Evolutionary conservation across 2,329 filamentous ascomycete species (phyloP).

Genomic region (Aspergillus hortae): DNA sequence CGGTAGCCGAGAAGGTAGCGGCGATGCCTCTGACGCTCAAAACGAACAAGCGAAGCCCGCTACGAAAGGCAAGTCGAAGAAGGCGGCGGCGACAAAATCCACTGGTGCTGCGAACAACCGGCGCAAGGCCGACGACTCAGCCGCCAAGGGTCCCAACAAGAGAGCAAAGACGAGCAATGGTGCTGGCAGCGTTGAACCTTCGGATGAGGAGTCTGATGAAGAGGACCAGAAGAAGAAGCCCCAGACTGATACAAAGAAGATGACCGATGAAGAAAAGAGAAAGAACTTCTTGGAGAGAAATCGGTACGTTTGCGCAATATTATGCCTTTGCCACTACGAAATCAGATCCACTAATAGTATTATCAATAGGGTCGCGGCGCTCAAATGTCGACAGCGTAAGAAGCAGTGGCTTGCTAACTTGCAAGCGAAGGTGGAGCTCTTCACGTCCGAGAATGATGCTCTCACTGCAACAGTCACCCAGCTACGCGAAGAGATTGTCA

Average conservation of each 20-base stretch:
- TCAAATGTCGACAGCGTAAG: constrained; percentile 96
- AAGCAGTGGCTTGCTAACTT: constrained; percentile 98
- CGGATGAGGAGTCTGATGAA: constrained; percentile 50
- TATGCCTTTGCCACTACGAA: neutral
- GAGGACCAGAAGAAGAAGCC: constrained; percentile 49
- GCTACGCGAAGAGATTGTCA: constrained; percentile 88
- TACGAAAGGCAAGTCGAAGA: constrained; percentile 67
- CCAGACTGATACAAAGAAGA: constrained; percentile 64
- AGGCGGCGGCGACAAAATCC: constrained; percentile 50
- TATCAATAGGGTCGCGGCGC: constrained; percentile 72
- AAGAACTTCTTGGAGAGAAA: constrained; percentile 98
- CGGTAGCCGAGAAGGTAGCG: constrained; percentile 65
- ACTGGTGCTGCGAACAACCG: constrained; percentile 59
- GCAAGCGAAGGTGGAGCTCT: constrained; percentile 91
- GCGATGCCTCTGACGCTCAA: constrained; percentile 69
- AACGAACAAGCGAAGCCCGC: constrained; percentile 64
- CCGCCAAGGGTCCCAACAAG: constrained; percentile 67
- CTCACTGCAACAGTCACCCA: constrained; percentile 79
- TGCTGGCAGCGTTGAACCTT: constrained; percentile 35
- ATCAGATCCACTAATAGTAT: constrained; percentile 21
- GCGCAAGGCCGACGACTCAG: constrained; percentile 72
- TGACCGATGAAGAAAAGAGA: constrained; percentile 97
- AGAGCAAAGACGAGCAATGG: constrained; percentile 63
- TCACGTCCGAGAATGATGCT: constrained; percentile 84
- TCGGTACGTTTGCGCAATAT: constrained; percentile 59